A percentile compares a stretch with the other conserved stretches of the same genome.
Conservation (phyloP, 768 basidiomycete species). For the Suillus americanus region DNA sequence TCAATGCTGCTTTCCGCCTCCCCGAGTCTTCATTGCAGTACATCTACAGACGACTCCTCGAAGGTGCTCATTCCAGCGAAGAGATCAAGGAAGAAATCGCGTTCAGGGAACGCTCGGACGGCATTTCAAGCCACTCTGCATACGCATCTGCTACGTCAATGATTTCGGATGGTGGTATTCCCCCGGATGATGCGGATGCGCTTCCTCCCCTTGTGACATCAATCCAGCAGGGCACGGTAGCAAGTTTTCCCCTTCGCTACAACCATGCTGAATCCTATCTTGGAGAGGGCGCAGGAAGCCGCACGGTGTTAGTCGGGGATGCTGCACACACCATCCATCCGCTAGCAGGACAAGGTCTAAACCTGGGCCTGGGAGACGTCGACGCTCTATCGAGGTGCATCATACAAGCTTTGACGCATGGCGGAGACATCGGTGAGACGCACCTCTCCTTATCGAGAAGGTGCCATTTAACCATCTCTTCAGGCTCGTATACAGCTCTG, state of each 20-base stretch:
- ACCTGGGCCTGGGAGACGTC: constrained; percentile 89
- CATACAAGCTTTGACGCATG: constrained; percentile 50
- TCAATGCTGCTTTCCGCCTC: constrained; percentile 90
- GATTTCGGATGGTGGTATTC: constrained; percentile 45
- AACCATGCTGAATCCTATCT: constrained; percentile 87
- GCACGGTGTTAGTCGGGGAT: constrained; percentile 92
- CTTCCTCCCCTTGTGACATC: constrained; percentile 75
- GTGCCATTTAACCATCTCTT: not conserved
- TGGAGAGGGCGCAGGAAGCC: constrained; percentile 60
- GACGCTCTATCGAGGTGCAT: constrained; percentile 70
- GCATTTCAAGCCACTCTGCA: constrained; percentile 60
- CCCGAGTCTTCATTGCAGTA: constrained; percentile 73
- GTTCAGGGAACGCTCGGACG: constrained; percentile 75
- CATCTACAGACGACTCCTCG: constrained; percentile 60
- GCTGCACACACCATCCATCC: constrained; percentile 96
- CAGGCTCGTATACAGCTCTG: constrained; percentile 76
- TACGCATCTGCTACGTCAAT: constrained; percentile 48
- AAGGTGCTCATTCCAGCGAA: constrained; percentile 47
- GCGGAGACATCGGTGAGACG: constrained; percentile 80
- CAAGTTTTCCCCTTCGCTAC: constrained; percentile 88
- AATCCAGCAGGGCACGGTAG: constrained; percentile 71
- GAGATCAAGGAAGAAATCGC: constrained; percentile 61
- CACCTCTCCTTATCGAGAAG: not conserved
- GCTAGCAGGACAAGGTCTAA: constrained; percentile 93
- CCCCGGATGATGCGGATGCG: constrained; percentile 56